A percentile compares a stretch with the other conserved stretches of the same genome.
Evolutionary conservation across 2,329 filamentous ascomycete species (phyloP).

Genomic region (Nothopassalora personata): DNA sequence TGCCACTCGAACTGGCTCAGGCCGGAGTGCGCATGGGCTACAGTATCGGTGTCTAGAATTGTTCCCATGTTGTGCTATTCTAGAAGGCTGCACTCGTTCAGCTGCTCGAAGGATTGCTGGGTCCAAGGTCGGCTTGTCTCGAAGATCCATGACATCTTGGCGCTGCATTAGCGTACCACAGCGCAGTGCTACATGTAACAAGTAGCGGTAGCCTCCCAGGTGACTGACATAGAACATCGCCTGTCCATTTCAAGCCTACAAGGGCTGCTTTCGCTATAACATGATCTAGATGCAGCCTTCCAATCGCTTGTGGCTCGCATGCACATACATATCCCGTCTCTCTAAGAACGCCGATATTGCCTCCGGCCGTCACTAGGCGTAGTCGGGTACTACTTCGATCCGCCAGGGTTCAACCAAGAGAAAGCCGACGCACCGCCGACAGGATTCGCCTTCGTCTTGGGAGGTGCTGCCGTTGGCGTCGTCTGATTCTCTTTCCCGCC

Average conservation of each 20-base stretch:
- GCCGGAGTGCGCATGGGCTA: slow-evolving; percentile 35
- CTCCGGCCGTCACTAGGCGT: background rate
- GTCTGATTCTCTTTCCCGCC: slow-evolving; percentile 33
- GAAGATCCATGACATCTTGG: background rate
- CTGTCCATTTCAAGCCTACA: background rate
- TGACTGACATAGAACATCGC: background rate
- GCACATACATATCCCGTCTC: background rate
- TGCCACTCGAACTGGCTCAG: slow-evolving; percentile 48
- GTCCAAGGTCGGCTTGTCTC: background rate
- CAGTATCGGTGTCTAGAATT: slow-evolving; percentile 38
- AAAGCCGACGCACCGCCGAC: slow-evolving; percentile 91
- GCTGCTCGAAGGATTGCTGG: background rate
- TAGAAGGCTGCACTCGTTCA: background rate
- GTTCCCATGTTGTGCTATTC: background rate
- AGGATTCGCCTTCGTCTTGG: slow-evolving; percentile 59
- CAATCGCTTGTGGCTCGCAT: background rate
- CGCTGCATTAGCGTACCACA: background rate
- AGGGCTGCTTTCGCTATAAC: background rate
- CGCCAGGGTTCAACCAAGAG: slow-evolving; percentile 62
- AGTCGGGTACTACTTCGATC: slow-evolving; percentile 3
- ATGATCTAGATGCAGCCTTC: background rate
- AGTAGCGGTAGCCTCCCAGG: background rate
- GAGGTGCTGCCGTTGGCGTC: slow-evolving; percentile 10
- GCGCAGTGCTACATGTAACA: no score
- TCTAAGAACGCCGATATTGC: background rate